Conservation (phyloP, 768 basidiomycete species). For the Xerocomus brunneocitrinus region DNA sequence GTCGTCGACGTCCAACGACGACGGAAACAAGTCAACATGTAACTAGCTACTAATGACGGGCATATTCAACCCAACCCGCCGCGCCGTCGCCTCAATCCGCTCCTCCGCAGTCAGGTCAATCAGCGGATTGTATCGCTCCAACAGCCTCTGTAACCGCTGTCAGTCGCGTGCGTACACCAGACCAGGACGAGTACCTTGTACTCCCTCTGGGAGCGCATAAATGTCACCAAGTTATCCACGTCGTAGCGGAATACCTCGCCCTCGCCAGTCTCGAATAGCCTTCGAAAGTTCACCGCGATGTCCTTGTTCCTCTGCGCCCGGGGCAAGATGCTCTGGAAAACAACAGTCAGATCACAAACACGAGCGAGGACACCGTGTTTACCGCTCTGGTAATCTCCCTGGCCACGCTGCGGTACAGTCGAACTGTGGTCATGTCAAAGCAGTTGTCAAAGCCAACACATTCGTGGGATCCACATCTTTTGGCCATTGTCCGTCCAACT, state of each 20-base stretch:
- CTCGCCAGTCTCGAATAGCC: conserved; percentile 41
- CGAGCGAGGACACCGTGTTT: not conserved
- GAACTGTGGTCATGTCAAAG: conserved; percentile 5
- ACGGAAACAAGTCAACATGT: conserved; percentile 5
- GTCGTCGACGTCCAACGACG: not conserved
- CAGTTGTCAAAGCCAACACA: conserved; percentile 1
- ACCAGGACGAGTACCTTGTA: conserved; percentile 55
- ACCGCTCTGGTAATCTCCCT: conserved; percentile 30
- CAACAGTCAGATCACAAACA: not conserved
- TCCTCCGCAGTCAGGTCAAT: conserved; percentile 77
- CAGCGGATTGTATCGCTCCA: conserved; percentile 87
- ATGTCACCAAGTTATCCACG: conserved; percentile 57
- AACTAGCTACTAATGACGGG: conserved; percentile 23
- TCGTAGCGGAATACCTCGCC: conserved; percentile 38
- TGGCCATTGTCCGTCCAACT: conserved; percentile 1
- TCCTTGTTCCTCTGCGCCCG: conserved; percentile 36
- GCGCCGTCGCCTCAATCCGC: conserved; percentile 77
- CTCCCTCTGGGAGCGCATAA: conserved; percentile 67
- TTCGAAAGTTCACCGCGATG: conserved; percentile 50
- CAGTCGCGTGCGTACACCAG: not conserved
- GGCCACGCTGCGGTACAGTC: conserved; percentile 28
- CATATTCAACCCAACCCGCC: conserved; percentile 83
- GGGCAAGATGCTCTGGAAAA: conserved; percentile 35
- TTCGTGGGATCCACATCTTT: conserved; percentile 11
- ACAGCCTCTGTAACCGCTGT: conserved; percentile 47